Conservation (phyloP, 345 rosid species). For the Populus alba region DNA sequence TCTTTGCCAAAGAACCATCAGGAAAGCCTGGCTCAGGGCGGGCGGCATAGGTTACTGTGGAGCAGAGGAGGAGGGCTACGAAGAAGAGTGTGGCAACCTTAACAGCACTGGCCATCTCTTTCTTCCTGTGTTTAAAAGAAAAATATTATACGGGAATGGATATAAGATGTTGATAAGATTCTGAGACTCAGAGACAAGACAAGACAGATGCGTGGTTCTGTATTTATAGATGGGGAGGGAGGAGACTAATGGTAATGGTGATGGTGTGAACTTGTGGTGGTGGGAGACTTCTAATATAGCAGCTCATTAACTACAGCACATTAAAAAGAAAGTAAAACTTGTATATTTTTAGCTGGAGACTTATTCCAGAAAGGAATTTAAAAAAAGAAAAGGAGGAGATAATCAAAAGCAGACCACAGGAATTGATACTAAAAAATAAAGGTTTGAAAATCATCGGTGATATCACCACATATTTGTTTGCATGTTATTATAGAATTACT, state of each 20-base stretch:
- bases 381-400: too few species aligned
- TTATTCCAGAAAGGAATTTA: not conserved
- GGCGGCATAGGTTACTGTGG: slow-evolving; percentile 41
- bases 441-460: too few species aligned
- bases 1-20: slow-evolving; percentile 20
- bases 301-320: not conserved
- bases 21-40: slow-evolving; percentile 40
- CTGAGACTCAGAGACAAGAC: not conserved
- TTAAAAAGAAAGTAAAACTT: too few species aligned
- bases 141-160: too few species aligned
- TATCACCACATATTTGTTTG: too few species aligned
- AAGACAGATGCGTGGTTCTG: not conserved
- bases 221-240: not conserved
- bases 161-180: too few species aligned
- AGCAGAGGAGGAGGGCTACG: slow-evolving; percentile 46
- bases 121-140: not conserved
- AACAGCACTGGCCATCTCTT: slow-evolving; percentile 2
- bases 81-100: slow-evolving; percentile 20
- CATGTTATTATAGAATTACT: too few species aligned
- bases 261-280: not conserved
- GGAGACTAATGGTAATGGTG: not conserved
- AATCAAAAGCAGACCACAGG: too few species aligned
- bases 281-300: not conserved
- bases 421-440: too few species aligned
- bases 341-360: not conserved